Evolutionary conservation across 305 asterid genomes (phyloP).

Genomic region (Fraxinus angustifolia): DNA sequence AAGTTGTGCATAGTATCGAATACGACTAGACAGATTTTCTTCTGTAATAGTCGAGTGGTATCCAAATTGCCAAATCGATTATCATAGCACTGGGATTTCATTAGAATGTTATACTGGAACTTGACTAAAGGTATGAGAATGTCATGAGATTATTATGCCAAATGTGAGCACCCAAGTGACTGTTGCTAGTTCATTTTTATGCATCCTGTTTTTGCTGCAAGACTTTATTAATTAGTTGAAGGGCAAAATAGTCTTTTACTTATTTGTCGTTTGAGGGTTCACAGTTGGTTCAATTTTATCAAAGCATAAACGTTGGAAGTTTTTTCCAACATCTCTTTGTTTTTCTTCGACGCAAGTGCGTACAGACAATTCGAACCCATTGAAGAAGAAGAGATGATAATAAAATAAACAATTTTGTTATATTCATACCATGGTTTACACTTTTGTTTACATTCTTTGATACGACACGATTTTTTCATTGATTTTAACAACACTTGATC

Average conservation of each 20-base stretch:
- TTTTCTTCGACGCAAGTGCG: too few species aligned
- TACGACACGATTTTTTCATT: too few species aligned
- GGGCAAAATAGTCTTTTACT: not conserved
- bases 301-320: not conserved
- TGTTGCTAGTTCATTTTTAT: not conserved
- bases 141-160: not conserved
- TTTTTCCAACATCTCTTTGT: not conserved
- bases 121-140: too few species aligned
- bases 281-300: not conserved
- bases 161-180: not conserved
- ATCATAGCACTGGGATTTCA: not conserved
- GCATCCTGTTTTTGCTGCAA: not conserved
- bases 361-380: not conserved
- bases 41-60: not conserved
- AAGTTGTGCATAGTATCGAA: too few species aligned
- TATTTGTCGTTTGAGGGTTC: too few species aligned
- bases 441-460: too few species aligned
- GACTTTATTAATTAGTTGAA: not conserved
- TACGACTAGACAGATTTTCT: too few species aligned
- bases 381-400: not conserved
- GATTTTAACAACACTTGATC: too few species aligned
- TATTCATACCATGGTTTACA: too few species aligned
- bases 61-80: not conserved
- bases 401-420: too few species aligned
- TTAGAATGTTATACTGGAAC: too few species aligned